These are phyloP conservation scores for Crotalaria pallida DNA, from an alignment of 306 rosid species.

Conservation along the genomic window DNA sequence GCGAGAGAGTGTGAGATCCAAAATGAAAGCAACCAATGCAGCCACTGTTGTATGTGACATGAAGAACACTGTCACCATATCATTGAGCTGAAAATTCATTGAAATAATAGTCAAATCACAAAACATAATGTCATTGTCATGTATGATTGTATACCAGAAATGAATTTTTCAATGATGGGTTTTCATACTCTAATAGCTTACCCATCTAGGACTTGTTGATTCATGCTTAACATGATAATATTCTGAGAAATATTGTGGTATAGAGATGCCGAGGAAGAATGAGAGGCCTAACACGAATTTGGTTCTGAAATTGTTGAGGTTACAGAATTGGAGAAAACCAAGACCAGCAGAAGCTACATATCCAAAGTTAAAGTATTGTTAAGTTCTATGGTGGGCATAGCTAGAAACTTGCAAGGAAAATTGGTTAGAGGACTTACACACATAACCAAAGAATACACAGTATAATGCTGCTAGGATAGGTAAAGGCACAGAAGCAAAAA, in stretches of 20 bases:
- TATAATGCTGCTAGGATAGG: constrained; percentile 77
- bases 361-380: background rate
- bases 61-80: constrained; percentile 46
- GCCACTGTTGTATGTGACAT: constrained; percentile 76
- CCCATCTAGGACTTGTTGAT: constrained; percentile 51
- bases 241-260: constrained; percentile 89
- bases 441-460: constrained; percentile 71
- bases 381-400: background rate
- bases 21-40: constrained; percentile 48
- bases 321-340: constrained; percentile 81
- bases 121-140: background rate
- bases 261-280: constrained; percentile 73
- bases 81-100: constrained; percentile 40
- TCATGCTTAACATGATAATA: constrained; percentile 35
- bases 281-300: constrained; percentile 69
- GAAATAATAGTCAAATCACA: background rate
- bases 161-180: background rate
- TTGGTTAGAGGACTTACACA: constrained; percentile 37
- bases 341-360: constrained; percentile 78
- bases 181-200: constrained; percentile 32
- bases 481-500: constrained; percentile 71
- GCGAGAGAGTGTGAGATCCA: constrained; percentile 50
- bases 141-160: background rate
- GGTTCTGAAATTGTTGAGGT: constrained; percentile 79
- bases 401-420: background rate